Evolutionary conservation across 306 rosid genomes (phyloP), one percentile per base, ranked within the genome.

Genomic region (Hippophae gyantsensis): DNA sequence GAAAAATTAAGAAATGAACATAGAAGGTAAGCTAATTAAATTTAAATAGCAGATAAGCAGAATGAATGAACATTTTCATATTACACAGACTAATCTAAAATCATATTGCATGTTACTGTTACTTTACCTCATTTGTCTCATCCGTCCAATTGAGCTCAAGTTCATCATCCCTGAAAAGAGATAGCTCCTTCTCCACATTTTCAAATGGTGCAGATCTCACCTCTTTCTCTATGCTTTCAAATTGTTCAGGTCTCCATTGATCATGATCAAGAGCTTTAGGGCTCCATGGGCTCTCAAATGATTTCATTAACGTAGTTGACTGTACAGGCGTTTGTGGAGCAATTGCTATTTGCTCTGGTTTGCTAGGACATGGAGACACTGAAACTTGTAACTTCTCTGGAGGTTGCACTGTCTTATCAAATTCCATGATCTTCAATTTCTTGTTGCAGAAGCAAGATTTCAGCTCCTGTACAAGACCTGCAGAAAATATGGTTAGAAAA

Each of bases 321-420:
- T 43, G 83, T 25, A 73, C 71, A 40, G 89, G 89, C 57, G 84
- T 90, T 50, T 57, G 74, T 13, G 95, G 96, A 72, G 84, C 81
- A 58, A 78, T 69, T 64, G 54, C 69, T 5, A 47, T 51, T 57
- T 67, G 75, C 72, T 65, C 80, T 9, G 71, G 66, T 63, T 60
- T 13, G 64, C 63, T 38, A 56, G 49, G n/a, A 48, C 58, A 12
- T 26, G 66, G 63, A 56, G 64, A 60, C 41, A 66, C 66, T 32
- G 66, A 56, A 18, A 52, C 27, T 13, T 67, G 71, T 52, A 74
- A 60, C 26, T 65, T 70, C 57, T 32, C 67, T 38, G 54, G 74
- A 42, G 66, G 66, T 52, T 54, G 74, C 67, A 57, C 66, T 56
- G 59, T 60, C 59, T 57, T 23, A 32, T 71, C 63, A 50, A 74